These are phyloP conservation scores for Penicillium nordicum DNA, from an alignment of 2,329 filamentous ascomycete species.

Conservation along the genomic window DNA sequence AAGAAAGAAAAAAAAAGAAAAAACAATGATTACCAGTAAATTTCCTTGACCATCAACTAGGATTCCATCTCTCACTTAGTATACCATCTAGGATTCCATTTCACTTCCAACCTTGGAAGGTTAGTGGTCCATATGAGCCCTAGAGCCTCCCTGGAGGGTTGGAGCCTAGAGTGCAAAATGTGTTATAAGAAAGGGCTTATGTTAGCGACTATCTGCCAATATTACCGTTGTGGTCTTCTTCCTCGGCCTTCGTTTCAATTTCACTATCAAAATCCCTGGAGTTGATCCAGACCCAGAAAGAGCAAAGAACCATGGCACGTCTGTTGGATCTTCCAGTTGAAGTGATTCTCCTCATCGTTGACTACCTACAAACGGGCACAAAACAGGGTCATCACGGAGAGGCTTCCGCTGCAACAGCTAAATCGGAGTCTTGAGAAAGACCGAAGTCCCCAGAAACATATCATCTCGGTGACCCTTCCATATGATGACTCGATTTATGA, in stretches of 20 bases:
- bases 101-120: too few species aligned
- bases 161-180: not conserved
- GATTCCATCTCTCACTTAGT: too few species aligned
- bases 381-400: not conserved
- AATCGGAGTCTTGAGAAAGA: not conserved
- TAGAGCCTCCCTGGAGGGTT: not conserved
- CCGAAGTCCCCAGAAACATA: not conserved
- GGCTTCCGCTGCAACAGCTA: not conserved
- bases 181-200: too few species aligned
- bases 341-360: slow-evolving; percentile 1
- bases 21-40: not conserved
- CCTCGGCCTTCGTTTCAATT: not conserved
- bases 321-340: slow-evolving; percentile 11
- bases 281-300: not conserved
- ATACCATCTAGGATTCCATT: too few species aligned
- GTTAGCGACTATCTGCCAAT: not conserved
- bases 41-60: not conserved
- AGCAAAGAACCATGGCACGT: not conserved
- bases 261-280: not conserved
- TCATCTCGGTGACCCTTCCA: slow-evolving; percentile 6
- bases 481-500: not conserved
- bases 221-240: not conserved
- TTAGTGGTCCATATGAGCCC: too few species aligned
- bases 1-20: not conserved
- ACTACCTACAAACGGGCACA: slow-evolving; percentile 5